A percentile compares a stretch with the other conserved stretches of the same genome.
Conservation (phyloP, 2,329 filamentous ascomycete species). For the Nannizziopsis barbatae region DNA sequence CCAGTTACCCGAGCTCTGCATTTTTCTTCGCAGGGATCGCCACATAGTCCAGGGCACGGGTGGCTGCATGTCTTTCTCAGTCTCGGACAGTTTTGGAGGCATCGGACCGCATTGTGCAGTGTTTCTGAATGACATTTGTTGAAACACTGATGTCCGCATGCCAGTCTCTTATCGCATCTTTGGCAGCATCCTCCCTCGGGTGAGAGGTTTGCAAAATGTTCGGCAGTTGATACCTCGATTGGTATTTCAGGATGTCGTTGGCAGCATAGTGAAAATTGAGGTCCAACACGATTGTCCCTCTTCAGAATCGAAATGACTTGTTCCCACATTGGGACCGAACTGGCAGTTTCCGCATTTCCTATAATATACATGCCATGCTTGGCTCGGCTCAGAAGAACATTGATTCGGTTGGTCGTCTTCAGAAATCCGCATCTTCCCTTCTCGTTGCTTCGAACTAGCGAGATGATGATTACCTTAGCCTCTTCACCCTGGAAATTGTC, state of each 20-base stretch:
- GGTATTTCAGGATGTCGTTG: constrained; percentile 47
- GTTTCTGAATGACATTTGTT: constrained; percentile 37
- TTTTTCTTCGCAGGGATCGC: constrained; percentile 29
- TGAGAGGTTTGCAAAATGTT: constrained; percentile 45
- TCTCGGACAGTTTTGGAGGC: constrained; percentile 32
- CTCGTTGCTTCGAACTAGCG: constrained; percentile 24
- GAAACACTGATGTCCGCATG: constrained; percentile 38
- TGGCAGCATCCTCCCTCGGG: constrained; percentile 54
- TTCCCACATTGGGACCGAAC: constrained; percentile 11
- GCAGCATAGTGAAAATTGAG: constrained; percentile 30
- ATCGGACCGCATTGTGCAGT: constrained; percentile 34
- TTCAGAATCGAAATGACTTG: constrained; percentile 10
- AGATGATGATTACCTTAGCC: constrained; percentile 26
- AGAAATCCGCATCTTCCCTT: constrained; percentile 23
- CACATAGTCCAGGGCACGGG: constrained; percentile 32
- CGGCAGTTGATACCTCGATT: constrained; percentile 43
- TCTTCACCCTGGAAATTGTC: constrained; percentile 27
- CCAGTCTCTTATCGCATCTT: constrained; percentile 37
- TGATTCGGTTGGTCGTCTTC: constrained; percentile 26
- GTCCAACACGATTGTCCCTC: constrained; percentile 2
- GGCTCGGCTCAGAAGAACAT: constrained; percentile 25
- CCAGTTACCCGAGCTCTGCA: constrained; percentile 20
- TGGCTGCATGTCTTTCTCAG: constrained; percentile 31
- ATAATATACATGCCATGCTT: constrained; percentile 28
- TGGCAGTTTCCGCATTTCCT: constrained; percentile 16